A percentile compares a stretch with the other conserved stretches of the same genome.
These are phyloP conservation scores for Fusarium siculi DNA, from an alignment of 2,329 filamentous ascomycete genomes.

Conservation along the genomic window DNA sequence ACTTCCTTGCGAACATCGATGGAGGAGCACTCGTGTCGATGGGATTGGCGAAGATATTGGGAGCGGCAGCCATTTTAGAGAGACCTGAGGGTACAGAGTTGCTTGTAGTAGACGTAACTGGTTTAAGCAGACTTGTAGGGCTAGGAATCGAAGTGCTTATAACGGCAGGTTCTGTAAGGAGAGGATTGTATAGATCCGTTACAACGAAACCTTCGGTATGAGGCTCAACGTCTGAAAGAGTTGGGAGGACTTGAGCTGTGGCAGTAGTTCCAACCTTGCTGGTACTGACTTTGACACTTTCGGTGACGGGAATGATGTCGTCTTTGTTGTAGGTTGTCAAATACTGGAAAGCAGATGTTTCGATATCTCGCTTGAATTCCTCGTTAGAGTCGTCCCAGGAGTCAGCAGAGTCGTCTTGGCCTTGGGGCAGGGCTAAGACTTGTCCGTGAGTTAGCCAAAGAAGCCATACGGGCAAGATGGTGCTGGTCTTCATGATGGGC, in stretches of 20 bases:
- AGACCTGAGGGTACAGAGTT: conserved; percentile 29
- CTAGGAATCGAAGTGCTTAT: conserved; percentile 47
- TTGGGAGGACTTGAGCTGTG: conserved; percentile 44
- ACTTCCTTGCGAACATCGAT: conserved; percentile 56
- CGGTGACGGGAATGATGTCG: conserved; percentile 44
- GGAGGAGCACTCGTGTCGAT: conserved; percentile 65
- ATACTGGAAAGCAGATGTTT: conserved; percentile 34
- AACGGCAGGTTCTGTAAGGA: conserved; percentile 23
- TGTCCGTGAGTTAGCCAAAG: conserved; percentile 43
- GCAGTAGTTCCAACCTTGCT: conserved; percentile 40
- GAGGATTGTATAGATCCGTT: conserved; percentile 37
- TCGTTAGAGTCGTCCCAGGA: conserved; percentile 18
- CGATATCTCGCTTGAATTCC: conserved; percentile 35
- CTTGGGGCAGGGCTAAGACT: conserved; percentile 33
- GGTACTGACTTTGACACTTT: conserved; percentile 42
- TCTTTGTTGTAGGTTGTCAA: conserved; percentile 41
- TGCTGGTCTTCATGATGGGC: conserved; percentile 39
- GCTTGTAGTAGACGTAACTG: conserved; percentile 39
- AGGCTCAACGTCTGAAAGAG: conserved; percentile 45
- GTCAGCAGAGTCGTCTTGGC: conserved; percentile 7
- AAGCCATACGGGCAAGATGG: conserved; percentile 41
- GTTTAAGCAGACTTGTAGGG: conserved; percentile 50
- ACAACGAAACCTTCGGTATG: conserved; percentile 48
- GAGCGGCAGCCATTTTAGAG: conserved; percentile 43
- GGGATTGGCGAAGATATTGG: conserved; percentile 66